Evolutionary conservation across 257 asterid genomes (phyloP).

Genomic region (Rauvolfia tetraphylla): DNA sequence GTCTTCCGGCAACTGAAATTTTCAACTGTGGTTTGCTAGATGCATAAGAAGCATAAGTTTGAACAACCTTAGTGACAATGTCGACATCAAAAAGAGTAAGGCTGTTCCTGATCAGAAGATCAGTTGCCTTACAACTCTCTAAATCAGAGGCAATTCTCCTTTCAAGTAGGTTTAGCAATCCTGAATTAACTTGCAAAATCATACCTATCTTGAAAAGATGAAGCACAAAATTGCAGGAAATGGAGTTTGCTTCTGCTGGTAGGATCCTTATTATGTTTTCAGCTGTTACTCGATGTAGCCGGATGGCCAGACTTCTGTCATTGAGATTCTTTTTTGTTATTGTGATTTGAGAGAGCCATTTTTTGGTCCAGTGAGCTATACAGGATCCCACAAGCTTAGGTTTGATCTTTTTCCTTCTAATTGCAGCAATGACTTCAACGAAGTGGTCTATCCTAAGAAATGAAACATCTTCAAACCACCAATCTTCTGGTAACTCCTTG

Average conservation of each 20-base stretch:
- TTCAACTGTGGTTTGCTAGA: conserved; percentile 13
- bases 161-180: conserved; percentile 19
- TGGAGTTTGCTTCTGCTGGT: conserved; percentile 25
- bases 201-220: conserved; percentile 26
- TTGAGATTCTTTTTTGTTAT: not conserved
- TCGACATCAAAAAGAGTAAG: conserved; percentile 21
- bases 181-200: conserved; percentile 20
- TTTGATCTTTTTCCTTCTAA: conserved; percentile 20
- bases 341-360: conserved; percentile 30
- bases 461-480: conserved; percentile 36
- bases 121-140: conserved; percentile 22
- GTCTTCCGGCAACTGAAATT: conserved; percentile 21
- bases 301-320: conserved; percentile 16
- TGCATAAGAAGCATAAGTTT: conserved; percentile 20
- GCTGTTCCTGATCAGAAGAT: conserved; percentile 29
- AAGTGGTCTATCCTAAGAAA: conserved; percentile 32
- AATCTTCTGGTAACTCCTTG: conserved; percentile 9
- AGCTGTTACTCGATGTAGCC: conserved; percentile 26
- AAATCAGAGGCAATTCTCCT: conserved; percentile 24
- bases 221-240: conserved; percentile 34
- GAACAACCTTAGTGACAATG: conserved; percentile 21
- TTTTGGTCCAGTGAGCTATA: conserved; percentile 31
- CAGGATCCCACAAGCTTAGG: conserved; percentile 33
- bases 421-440: conserved; percentile 22
- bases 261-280: conserved; percentile 28